These are phyloP conservation scores for Aureobasidium vineae DNA, from an alignment of 2,329 filamentous ascomycete genomes.

Conservation along the genomic window DNA sequence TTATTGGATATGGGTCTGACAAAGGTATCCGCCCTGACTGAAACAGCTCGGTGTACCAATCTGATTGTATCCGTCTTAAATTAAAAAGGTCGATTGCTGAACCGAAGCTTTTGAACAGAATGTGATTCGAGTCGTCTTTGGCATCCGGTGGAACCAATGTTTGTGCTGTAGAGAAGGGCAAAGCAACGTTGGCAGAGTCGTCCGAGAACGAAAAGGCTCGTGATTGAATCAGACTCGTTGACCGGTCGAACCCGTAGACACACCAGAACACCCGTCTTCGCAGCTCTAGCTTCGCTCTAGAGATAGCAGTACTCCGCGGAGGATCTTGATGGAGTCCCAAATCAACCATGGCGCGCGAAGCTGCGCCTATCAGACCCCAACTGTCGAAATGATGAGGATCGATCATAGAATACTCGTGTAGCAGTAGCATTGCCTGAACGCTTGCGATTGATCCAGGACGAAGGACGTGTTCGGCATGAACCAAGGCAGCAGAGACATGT, in stretches of 20 bases:
- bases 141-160: slow-evolving; percentile 33
- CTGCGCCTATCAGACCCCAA: slow-evolving; percentile 91
- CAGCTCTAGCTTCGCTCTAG: slow-evolving; percentile 69
- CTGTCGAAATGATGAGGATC: slow-evolving; percentile 90
- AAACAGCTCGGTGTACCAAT: slow-evolving; percentile 86
- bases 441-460: slow-evolving; percentile 80
- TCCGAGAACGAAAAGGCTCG: slow-evolving; percentile 92
- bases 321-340: slow-evolving; percentile 92
- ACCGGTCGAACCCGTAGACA: slow-evolving; percentile 84
- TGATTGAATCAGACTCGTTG: slow-evolving; percentile 84
- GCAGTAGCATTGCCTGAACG: slow-evolving; percentile 80
- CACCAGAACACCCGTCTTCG: slow-evolving; percentile 85
- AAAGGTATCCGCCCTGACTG: slow-evolving; percentile 71
- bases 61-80: slow-evolving; percentile 80
- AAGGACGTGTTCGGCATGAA: slow-evolving; percentile 76
- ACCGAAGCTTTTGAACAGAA: slow-evolving; percentile 57
- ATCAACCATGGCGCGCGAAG: slow-evolving; percentile 82
- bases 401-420: slow-evolving; percentile 86
- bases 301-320: slow-evolving; percentile 64
- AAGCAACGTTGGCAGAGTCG: slow-evolving; percentile 76
- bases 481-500: slow-evolving; percentile 65
- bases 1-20: slow-evolving; percentile 65
- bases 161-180: slow-evolving; percentile 56
- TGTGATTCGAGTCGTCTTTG: slow-evolving; percentile 46
- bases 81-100: slow-evolving; percentile 76